These are phyloP conservation scores for Aspergillus phoenicis DNA, from an alignment of 2,329 filamentous ascomycete species.

Conservation along the genomic window DNA sequence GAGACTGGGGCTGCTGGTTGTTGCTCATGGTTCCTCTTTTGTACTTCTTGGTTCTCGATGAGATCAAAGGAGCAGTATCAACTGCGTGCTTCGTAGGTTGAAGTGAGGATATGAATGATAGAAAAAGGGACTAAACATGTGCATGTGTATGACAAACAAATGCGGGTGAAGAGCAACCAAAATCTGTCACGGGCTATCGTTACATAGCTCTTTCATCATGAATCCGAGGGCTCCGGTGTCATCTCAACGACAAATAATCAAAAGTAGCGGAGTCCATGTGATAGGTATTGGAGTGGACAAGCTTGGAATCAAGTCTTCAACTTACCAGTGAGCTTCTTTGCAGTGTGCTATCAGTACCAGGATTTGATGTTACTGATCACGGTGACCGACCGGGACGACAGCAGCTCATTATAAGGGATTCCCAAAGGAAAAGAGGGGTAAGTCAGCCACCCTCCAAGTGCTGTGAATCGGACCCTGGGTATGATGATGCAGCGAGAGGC, in stretches of 20 bases:
- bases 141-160: neutral
- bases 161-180: neutral
- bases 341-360: neutral
- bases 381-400: neutral
- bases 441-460: neutral
- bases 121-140: neutral
- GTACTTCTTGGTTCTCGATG: neutral
- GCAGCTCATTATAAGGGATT: neutral
- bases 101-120: neutral
- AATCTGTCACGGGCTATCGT: neutral
- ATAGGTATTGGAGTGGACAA: neutral
- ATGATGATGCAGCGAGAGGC: conserved; percentile 13
- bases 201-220: conserved; percentile 4
- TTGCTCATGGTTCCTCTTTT: conserved; percentile 24
- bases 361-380: neutral
- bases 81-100: conserved; percentile 7
- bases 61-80: neutral
- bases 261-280: neutral
- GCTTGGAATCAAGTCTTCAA: neutral
- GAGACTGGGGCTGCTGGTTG: conserved; percentile 19
- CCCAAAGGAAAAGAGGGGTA: conserved; percentile 20
- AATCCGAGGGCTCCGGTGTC: neutral
- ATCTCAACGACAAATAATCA: neutral
- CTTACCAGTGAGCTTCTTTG: conserved; percentile 1
- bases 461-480: conserved; percentile 17